phyloP scores from a whole-genome alignment of 768 basidiomycete genomes.

The Mycena indigotica region DNA sequence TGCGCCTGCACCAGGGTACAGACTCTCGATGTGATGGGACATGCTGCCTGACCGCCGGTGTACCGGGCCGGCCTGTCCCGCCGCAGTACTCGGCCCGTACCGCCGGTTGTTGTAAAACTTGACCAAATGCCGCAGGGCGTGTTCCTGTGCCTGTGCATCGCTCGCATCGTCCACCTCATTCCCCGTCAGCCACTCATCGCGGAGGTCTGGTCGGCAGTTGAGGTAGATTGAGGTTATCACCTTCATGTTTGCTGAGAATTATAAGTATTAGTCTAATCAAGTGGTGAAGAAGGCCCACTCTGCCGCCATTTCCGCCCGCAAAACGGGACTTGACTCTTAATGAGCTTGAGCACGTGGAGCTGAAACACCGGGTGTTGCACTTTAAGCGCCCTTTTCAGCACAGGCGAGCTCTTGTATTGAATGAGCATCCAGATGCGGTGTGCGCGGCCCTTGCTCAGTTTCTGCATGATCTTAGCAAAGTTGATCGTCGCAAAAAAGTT shows the following conservation, averaged over 20 bases:
- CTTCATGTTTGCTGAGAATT: conserved; percentile 90
- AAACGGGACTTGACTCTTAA: conserved; percentile 98
- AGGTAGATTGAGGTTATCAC: conserved; percentile 98
- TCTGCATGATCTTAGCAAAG: conserved; percentile 97
- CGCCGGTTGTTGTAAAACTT: conserved; percentile 96
- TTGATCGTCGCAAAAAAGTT: conserved; percentile 98
- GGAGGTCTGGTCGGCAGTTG: conserved; percentile 93
- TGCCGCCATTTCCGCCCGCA: conserved; percentile 98
- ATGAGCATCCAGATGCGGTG: conserved; percentile 96
- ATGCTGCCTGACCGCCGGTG: conserved; percentile 85
- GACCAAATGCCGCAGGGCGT: conserved; percentile 89
- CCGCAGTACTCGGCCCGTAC: conserved; percentile 66
- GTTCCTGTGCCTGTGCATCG: conserved; percentile 96
- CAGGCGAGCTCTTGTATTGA: conserved; percentile 97
- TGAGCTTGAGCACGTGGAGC: conserved; percentile 91
- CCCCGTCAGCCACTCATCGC: conserved; percentile 97
- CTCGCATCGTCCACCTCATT: conserved; percentile 88
- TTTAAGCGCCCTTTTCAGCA: conserved; percentile 90
- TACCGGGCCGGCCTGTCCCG: conserved; percentile 51
- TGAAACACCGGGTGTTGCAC: conserved; percentile 94
- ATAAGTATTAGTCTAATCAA: conserved; percentile 7
- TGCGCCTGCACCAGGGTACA: conserved; percentile 73
- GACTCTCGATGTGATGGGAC: conserved; percentile 78
- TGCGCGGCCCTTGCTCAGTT: conserved; percentile 90
- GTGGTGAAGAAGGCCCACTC: conserved; percentile 52